Base-by-base conservation (phyloP, 164 flowering plant genomes). In the Euptelea pleiosperma region DNA sequence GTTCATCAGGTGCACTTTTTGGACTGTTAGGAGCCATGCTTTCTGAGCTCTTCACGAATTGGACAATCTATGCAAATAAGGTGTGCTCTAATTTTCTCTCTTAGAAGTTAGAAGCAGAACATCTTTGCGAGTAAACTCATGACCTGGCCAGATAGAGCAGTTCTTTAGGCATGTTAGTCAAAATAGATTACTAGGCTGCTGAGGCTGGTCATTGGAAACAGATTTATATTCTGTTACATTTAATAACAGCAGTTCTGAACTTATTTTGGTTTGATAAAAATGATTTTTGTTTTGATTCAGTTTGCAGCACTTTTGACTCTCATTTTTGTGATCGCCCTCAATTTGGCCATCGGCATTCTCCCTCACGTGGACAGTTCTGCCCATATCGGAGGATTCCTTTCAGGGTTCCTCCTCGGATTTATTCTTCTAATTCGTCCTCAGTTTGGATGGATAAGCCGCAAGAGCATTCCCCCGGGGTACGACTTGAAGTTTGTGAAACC, bases 1-100 rank as follows among this genome's bases (percentile, higher is more conserved):
- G 89, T 26, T 87, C 92, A 61, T 86, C 89, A 0, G 89, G 89
- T 50, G 87, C 89, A 8, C 79, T 86, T 47, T 82, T 86, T 35
- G 89, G 92, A 25, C 61, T 86, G 24, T 57, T 86, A 35, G 89
- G 89, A 55, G 81, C 84, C 34, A 86, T 86, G 92, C 81, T 86
- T 42, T 83, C 92, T 8, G 92, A 86, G 71, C 82, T 86, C 33
- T 46, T 86, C 37, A 75, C 73, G 21, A 86, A 83, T 63, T 85
- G 91, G 91, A 68, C 82, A 35, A 79, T 75, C 42, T 80, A 82
- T 57, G 68, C 70, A 42, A 80, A 82, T 21, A 82, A 85, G 87
- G 91, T 84, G 53, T 41, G 37, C 12, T 19, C n/a, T n/a, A n/a
- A 12, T 3, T 24, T 36, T 47, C 40, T 19, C 31, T n/a, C n/a